Conservation (phyloP, 2,329 filamentous ascomycete species). For the Aspergillus sp. region DNA sequence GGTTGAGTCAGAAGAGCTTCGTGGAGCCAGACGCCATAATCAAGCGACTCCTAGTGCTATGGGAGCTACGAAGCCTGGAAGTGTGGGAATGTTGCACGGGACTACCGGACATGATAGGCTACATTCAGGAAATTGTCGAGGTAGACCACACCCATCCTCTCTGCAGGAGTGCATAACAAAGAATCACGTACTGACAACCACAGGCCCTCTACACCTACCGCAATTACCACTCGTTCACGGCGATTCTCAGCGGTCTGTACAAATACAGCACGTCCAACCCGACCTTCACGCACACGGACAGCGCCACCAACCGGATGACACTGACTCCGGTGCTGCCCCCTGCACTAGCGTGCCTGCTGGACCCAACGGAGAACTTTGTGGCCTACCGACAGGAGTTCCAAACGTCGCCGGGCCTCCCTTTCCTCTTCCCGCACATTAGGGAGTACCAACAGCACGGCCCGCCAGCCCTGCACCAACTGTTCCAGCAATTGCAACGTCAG, state of each 20-base stretch:
- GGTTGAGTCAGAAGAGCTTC: constrained; percentile 28
- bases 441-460: constrained; percentile 35
- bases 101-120: constrained; percentile 34
- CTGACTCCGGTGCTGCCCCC: constrained; percentile 28
- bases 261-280: constrained; percentile 32
- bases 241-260: constrained; percentile 40
- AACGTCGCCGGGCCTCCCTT: constrained; percentile 39
- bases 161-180: not conserved
- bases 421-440: constrained; percentile 40
- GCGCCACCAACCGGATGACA: constrained; percentile 20
- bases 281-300: constrained; percentile 17
- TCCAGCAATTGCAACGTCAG: constrained; percentile 26
- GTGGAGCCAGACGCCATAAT: constrained; percentile 25
- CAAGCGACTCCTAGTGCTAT: constrained; percentile 27
- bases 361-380: constrained; percentile 37
- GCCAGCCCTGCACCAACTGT: constrained; percentile 29
- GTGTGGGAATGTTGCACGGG: constrained; percentile 44
- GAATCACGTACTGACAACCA: not conserved
- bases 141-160: constrained; percentile 22
- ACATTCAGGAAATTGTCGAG: constrained; percentile 38
- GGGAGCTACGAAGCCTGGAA: constrained; percentile 34
- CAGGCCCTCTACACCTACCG: constrained; percentile 32
- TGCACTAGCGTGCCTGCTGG: constrained; percentile 28
- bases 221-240: constrained; percentile 43
- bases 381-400: constrained; percentile 38